phyloP scores from a whole-genome alignment of 192 early-diverging fungal species.

The Coemansia javaensis region DNA sequence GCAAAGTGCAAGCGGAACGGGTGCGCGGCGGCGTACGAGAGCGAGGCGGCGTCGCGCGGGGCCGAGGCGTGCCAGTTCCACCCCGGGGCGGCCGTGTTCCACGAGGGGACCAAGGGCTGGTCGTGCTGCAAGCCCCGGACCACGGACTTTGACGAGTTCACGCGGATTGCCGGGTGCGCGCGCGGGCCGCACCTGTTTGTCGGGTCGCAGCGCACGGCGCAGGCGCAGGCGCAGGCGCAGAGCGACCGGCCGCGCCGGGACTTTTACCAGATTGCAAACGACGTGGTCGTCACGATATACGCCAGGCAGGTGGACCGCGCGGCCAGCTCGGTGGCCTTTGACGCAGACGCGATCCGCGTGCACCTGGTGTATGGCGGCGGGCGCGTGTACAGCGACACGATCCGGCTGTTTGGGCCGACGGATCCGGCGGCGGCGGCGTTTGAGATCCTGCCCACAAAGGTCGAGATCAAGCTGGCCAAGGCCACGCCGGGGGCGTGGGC shows the following conservation, averaged over 20 bases:
- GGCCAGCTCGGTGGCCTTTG: conserved; percentile 67
- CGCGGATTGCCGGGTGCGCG: conserved; percentile 91
- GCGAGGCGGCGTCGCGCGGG: conserved; percentile 46
- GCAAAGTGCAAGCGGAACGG: conserved; percentile 79
- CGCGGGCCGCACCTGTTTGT: conserved; percentile 90
- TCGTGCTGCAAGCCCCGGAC: conserved; percentile 92
- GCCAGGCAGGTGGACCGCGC: conserved; percentile 84
- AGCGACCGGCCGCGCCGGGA: conserved; percentile 79
- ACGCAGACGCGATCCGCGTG: conserved; percentile 56
- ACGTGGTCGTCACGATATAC: conserved; percentile 85
- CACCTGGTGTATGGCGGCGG: conserved; percentile 77
- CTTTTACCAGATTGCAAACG: conserved; percentile 88
- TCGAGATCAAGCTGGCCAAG: conserved; percentile 76
- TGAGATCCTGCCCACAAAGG: conserved; percentile 71
- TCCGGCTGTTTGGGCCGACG: conserved; percentile 69
- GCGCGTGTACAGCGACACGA: conserved; percentile 63
- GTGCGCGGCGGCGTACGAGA: conserved; percentile 66
- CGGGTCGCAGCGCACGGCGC: conserved; percentile 36
- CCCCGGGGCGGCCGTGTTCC: conserved; percentile 86
- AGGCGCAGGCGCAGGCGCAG: conserved; percentile 13
- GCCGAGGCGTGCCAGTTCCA: conserved; percentile 72
- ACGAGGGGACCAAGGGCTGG: conserved; percentile 98
- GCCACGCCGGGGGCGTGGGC: conserved; percentile 29
- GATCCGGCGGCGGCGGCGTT: conserved; percentile 60
- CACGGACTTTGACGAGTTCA: conserved; percentile 97